Base-by-base conservation (phyloP, 306 rosid species). In the Datisca glomerata region DNA sequence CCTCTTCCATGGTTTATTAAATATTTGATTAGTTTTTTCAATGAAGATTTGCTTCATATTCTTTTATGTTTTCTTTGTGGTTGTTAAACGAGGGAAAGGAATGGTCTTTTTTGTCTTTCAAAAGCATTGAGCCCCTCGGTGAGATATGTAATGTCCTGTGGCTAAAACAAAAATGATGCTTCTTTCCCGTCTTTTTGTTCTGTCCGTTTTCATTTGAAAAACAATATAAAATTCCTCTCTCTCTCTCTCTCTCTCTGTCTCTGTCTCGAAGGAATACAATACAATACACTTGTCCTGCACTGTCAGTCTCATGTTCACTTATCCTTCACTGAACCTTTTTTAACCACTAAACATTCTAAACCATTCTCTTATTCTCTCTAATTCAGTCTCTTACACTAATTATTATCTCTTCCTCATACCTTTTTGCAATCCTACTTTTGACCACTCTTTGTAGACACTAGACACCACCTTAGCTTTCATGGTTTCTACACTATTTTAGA, bases 311-410 rank as follows among this genome's bases (percentile, higher is more conserved):
- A 51, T 41, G 66, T 60, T 43, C 63, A 41, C 68, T 72, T 55
- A 64, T 72, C 73, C 59, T 38, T 31, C 69, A 25, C 47, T 42
- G 45, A 59, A 56, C 48, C 64, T 70, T 79, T 73, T 55, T 39
- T 68, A 34, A 45, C 68, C 80, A 60, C 71, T 55, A 49, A 66
- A 45, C 56, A 41, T 44, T 43, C 53, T 66, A 49, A 34, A 47
- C 62, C 50, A 28, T 60, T 54, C 35, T 23, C 18, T 24, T 43
- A 24, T 43, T n/a, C 68, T 49, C 66, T 55, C 37, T 54, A 57
- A 48, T 40, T 63, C 45, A 55, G 37, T 48, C 45, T 39, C n/a
- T n/a, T n/a, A n/a, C n/a, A n/a, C n/a, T n/a, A n/a, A 33, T 39
- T 27, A 40, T 16, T 49, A 29, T 57, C 12, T 17, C 56, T 62